A percentile compares a stretch with the other conserved stretches of the same genome.
phyloP scores from a whole-genome alignment of 306 rosid species.

The Rubus idaeus region DNA sequence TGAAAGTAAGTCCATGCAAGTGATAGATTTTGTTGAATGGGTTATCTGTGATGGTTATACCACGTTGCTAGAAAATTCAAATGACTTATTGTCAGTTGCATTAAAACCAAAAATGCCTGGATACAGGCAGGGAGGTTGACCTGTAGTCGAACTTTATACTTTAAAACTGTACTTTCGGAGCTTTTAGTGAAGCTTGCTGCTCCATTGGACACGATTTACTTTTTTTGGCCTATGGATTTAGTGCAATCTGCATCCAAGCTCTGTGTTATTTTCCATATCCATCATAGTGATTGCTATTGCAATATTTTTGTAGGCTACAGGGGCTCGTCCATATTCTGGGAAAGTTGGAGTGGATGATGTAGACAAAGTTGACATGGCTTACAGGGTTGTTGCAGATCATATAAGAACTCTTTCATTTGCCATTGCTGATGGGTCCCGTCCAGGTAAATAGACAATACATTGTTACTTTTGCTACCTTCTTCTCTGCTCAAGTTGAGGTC shows the following conservation, averaged over 20 bases:
- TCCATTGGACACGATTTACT: too few species aligned
- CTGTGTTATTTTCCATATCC: background rate
- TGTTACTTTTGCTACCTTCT: background rate
- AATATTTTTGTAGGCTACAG: slow-evolving; percentile 66
- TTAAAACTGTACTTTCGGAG: too few species aligned
- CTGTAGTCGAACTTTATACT: too few species aligned
- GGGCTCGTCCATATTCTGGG: slow-evolving; percentile 81
- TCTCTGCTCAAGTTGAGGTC: slow-evolving; percentile 6
- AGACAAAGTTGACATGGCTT: slow-evolving; percentile 92
- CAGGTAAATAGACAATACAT: slow-evolving; percentile 50
- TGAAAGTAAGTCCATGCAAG: too few species aligned
- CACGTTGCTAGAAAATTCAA: too few species aligned
- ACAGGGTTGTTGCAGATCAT: slow-evolving; percentile 73
- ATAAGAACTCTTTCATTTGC: slow-evolving; percentile 81
- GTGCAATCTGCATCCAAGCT: background rate
- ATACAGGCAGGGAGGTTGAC: too few species aligned
- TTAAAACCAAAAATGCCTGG: too few species aligned
- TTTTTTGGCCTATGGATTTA: background rate
- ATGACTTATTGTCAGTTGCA: too few species aligned
- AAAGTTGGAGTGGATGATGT: slow-evolving; percentile 82
- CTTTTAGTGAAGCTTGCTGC: too few species aligned
- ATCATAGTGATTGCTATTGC: background rate
- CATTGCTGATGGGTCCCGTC: slow-evolving; percentile 97
- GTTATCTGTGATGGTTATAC: too few species aligned
- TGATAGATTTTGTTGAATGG: too few species aligned